These are phyloP conservation scores for Thelonectria rubi DNA, from an alignment of 2,329 filamentous ascomycete species.

Conservation along the genomic window DNA sequence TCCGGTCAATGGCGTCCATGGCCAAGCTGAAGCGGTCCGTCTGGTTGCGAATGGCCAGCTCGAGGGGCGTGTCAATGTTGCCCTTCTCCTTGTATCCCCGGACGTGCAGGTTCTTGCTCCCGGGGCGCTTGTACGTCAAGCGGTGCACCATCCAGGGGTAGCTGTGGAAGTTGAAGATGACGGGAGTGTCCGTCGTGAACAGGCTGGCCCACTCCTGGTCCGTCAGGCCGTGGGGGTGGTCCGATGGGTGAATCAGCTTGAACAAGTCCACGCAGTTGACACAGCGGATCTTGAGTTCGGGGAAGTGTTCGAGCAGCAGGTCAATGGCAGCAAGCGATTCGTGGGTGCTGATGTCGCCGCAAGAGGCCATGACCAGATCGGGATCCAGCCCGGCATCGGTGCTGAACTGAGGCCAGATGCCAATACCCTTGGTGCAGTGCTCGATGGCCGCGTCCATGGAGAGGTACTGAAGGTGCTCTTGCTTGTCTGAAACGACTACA, in stretches of 20 bases:
- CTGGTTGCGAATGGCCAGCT: constrained; percentile 79
- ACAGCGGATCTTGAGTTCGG: constrained; percentile 77
- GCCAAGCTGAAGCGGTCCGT: constrained; percentile 81
- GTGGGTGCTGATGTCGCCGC: constrained; percentile 78
- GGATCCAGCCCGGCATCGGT: constrained; percentile 75
- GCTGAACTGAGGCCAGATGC: constrained; percentile 81
- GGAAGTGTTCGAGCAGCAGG: constrained; percentile 75
- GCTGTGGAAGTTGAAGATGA: constrained; percentile 87
- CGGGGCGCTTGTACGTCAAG: constrained; percentile 78
- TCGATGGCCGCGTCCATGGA: constrained; percentile 75
- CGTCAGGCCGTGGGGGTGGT: constrained; percentile 78
- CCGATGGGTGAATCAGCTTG: constrained; percentile 74
- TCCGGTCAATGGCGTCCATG: constrained; percentile 78
- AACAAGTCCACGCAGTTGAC: constrained; percentile 85
- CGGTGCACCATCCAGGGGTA: constrained; percentile 84
- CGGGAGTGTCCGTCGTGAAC: constrained; percentile 76
- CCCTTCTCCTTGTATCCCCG: constrained; percentile 84
- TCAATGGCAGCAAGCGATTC: constrained; percentile 80
- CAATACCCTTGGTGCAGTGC: constrained; percentile 81
- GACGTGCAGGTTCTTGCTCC: constrained; percentile 75
- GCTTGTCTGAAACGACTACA: constrained; percentile 82
- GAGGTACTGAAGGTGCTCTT: constrained; percentile 80
- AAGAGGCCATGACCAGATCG: constrained; percentile 79
- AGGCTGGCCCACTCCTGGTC: constrained; percentile 72
- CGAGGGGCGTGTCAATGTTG: constrained; percentile 83